These are phyloP conservation scores for Hammondia hammondi DNA, from an alignment of 169 alveolate species.

Conservation along the genomic window DNA sequence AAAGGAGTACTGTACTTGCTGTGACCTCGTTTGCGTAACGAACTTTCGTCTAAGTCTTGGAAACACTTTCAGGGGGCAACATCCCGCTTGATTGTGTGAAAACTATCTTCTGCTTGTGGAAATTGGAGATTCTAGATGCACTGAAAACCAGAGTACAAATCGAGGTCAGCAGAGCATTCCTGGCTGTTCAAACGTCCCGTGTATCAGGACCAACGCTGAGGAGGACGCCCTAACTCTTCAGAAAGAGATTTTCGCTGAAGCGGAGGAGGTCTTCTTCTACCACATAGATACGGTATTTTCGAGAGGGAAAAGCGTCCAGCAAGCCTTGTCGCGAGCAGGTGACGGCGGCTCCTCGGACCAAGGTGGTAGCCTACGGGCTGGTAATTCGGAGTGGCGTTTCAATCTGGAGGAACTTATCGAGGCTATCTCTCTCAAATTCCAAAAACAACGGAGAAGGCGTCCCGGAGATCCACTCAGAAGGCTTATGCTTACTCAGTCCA, in stretches of 20 bases:
- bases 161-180: neutral
- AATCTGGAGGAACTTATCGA: neutral
- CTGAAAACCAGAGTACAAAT: too few relatives aligned
- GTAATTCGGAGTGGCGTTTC: neutral
- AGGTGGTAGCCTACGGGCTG: neutral
- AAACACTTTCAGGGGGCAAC: too few relatives aligned
- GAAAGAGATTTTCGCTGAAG: slow-evolving; percentile 32
- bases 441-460: slow-evolving; percentile 1
- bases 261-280: slow-evolving; percentile 36
- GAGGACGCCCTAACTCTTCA: slow-evolving; percentile 3
- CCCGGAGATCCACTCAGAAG: slow-evolving; percentile 32
- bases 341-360: neutral
- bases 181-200: neutral
- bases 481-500: neutral
- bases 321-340: neutral
- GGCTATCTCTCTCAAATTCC: slow-evolving; percentile 36
- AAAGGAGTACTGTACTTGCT: too few relatives aligned
- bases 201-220: slow-evolving; percentile 12
- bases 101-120: too few relatives aligned
- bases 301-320: neutral
- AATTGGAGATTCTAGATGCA: too few relatives aligned
- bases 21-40: too few relatives aligned
- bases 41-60: too few relatives aligned
- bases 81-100: too few relatives aligned
- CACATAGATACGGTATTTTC: neutral